Evolutionary conservation across 148 eudicot species (phyloP), one percentile per base, ranked within the genome.

Genomic region (Spergularia bocconei): DNA sequence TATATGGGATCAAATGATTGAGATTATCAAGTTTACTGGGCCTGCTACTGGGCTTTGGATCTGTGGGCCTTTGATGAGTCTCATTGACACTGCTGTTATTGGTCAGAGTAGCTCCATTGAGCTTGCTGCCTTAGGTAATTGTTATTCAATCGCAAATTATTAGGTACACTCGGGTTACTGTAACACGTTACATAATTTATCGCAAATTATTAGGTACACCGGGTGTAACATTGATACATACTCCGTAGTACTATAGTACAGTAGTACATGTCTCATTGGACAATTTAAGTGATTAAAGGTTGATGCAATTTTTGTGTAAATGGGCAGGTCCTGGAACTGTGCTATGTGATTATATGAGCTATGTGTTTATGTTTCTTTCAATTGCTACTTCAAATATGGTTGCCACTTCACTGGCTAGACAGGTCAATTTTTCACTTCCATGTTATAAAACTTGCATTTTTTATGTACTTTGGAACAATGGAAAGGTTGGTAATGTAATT

Each of bases 381-480:
- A 91, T 95, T 78, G 99, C 99, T 65, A 95, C 99, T 19, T 95
- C 99, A 2, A 95, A 95, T 83, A 79, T 95, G 90, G 96, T 95
- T 71, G 99, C 99, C 25, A 95, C 97, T 73, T 86, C 97, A 56
- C 92, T 95, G 70, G 98, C 99, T 60, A 86, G 81, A 80, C 84
- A 87, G 99, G 99, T 95, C 17, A 4, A 71, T 29, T 57, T 13
- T 23, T 33, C 7, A 21, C 41, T 63, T 21, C 36, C 33, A 4
- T 13, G 11, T 52, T 60, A 13, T 70, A 70, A 8, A 50, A n/a
- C 38, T 50, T 25, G 11, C 13, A 12, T 13, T 13, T 64, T 3
- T 53, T 55, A 7, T 36, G 11, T 16, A 11, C 2, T 50, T 16
- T 5, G 16, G 0, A 25, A 12, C n/a, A n/a, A n/a, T n/a, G n/a